Conservation (phyloP, 2,329 filamentous ascomycete species). For the Didymosphaeria variabile region DNA sequence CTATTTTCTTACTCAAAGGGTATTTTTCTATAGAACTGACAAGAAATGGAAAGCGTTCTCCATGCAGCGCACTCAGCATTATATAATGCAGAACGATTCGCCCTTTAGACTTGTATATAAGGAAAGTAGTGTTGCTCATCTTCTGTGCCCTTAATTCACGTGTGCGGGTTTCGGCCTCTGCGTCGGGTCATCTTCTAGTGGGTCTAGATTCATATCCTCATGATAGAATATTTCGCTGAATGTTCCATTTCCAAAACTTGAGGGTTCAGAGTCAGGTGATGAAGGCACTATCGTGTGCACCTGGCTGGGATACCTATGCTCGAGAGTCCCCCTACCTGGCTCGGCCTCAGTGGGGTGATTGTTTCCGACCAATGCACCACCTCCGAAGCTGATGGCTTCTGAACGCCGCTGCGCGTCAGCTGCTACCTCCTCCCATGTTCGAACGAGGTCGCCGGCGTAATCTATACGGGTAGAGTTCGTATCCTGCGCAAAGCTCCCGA, state of each 20-base stretch:
- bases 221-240: neutral
- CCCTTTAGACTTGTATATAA: neutral
- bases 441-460: neutral
- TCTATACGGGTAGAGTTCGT: neutral
- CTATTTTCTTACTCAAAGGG: too few relatives aligned
- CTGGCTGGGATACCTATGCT: neutral
- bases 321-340: neutral
- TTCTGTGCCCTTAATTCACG: neutral
- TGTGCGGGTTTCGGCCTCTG: neutral
- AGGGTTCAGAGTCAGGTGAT: neutral
- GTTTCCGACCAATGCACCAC: neutral
- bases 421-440: neutral
- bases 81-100: too few relatives aligned
- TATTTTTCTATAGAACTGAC: too few relatives aligned
- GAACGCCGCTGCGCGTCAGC: neutral
- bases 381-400: neutral
- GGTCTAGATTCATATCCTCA: neutral
- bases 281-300: neutral
- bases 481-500: conserved; percentile 38
- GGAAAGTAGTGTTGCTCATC: neutral
- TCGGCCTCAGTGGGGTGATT: neutral
- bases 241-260: neutral
- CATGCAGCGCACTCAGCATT: too few relatives aligned
- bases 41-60: too few relatives aligned
- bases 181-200: neutral